Evolutionary conservation across 2,329 filamentous ascomycete genomes (phyloP).

Genomic region (Cladosporium sp.): DNA sequence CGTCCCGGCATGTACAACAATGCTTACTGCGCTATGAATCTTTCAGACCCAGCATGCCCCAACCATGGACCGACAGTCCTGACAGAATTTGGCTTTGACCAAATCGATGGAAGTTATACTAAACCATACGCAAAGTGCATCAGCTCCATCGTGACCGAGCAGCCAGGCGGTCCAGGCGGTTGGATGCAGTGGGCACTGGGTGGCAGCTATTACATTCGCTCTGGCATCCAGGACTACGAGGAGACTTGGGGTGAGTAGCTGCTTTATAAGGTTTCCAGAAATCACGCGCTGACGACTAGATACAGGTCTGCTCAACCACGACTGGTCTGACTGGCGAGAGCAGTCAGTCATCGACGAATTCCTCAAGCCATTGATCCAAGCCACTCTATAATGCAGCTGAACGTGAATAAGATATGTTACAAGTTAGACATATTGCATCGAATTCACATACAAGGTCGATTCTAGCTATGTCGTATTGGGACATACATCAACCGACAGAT

Average conservation of each 20-base stretch:
- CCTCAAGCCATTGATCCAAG: constrained; percentile 24
- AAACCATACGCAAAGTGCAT: constrained; percentile 56
- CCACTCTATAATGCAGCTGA: constrained; percentile 16
- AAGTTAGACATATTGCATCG: neutral
- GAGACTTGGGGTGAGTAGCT: constrained; percentile 52
- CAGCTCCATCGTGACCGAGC: constrained; percentile 49
- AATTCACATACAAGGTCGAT: neutral
- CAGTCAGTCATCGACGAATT: constrained; percentile 23
- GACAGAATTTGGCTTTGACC: constrained; percentile 57
- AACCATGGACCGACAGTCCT: constrained; percentile 53
- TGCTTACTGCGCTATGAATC: constrained; percentile 56
- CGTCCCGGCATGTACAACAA: constrained; percentile 50
- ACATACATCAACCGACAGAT: too few species aligned
- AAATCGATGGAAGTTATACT: constrained; percentile 50
- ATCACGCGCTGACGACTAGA: neutral
- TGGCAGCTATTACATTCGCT: constrained; percentile 54
- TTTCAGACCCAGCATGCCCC: constrained; percentile 34
- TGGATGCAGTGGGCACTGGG: constrained; percentile 57
- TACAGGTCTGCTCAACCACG: constrained; percentile 52
- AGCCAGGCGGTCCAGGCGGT: constrained; percentile 53
- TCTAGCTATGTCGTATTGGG: too few species aligned
- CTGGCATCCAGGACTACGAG: constrained; percentile 56
- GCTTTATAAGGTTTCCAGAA: neutral
- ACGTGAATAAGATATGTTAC: neutral
- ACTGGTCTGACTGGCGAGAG: constrained; percentile 48